phyloP scores from a whole-genome alignment of 2,329 filamentous ascomycete genomes.

The Lasiodiplodia gonubiensis region DNA sequence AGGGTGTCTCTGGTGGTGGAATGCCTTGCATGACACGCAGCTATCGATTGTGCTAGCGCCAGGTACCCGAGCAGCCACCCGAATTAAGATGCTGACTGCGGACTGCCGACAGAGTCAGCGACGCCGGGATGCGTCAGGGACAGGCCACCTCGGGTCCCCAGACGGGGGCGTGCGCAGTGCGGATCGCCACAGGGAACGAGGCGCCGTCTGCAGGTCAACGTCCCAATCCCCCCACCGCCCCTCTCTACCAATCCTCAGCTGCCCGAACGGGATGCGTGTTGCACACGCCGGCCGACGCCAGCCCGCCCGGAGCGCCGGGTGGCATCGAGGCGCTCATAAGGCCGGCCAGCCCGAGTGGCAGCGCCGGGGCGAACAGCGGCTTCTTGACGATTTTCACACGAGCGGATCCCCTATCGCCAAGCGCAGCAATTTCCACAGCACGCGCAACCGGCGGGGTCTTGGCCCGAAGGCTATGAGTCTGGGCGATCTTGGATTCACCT shows the following conservation, averaged over 20 bases:
- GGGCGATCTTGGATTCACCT: conserved; percentile 16
- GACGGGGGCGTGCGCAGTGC: conserved; percentile 15
- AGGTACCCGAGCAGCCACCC: conserved; percentile 27
- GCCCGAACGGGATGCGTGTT: conserved; percentile 2
- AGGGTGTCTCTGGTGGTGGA: conserved; percentile 13
- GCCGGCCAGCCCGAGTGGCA: not conserved
- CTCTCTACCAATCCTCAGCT: conserved; percentile 7
- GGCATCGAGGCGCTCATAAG: conserved; percentile 1
- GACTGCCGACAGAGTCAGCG: not conserved
- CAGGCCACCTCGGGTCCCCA: conserved; percentile 8
- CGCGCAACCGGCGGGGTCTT: conserved; percentile 14
- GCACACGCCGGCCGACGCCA: too few relatives aligned
- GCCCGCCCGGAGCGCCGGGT: not conserved
- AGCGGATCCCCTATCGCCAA: conserved; percentile 20
- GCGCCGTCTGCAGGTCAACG: not conserved
- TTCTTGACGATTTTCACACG: conserved; percentile 9
- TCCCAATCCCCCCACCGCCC: not conserved
- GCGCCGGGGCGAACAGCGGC: not conserved
- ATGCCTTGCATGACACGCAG: conserved; percentile 27
- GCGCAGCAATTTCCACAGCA: conserved; percentile 24
- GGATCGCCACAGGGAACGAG: conserved; percentile 21
- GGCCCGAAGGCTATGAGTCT: conserved; percentile 11
- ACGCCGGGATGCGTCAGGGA: not conserved
- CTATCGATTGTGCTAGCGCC: conserved; percentile 27
- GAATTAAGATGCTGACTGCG: conserved; percentile 22